phyloP scores from a whole-genome alignment of 2,329 filamentous ascomycete species.

The Ophiostoma novo-ulmi region DNA sequence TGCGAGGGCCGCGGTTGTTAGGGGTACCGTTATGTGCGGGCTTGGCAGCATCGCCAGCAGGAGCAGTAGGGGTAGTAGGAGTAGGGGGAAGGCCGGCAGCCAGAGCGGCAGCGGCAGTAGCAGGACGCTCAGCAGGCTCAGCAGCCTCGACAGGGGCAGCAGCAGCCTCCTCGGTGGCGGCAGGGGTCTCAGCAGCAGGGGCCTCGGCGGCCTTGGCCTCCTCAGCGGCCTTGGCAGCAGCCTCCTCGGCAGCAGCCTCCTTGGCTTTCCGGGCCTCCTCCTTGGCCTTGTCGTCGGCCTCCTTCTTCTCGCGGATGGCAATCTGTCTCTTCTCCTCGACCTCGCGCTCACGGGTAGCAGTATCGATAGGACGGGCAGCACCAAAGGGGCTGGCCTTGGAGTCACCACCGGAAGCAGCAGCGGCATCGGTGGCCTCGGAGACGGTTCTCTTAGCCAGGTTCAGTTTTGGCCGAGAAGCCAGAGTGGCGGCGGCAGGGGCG shows the following conservation, averaged over 20 bases:
- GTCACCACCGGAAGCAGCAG: slow-evolving; percentile 52
- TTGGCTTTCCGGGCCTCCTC: slow-evolving; percentile 65
- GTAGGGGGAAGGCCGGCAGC: slow-evolving; percentile 19
- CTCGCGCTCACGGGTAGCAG: slow-evolving; percentile 78
- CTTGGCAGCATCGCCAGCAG: slow-evolving; percentile 29
- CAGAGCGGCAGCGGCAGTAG: slow-evolving; percentile 12
- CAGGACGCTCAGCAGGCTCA: slow-evolving; percentile 15
- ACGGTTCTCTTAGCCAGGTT: slow-evolving; percentile 91
- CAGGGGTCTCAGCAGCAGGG: slow-evolving; percentile 8
- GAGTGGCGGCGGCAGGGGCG: slow-evolving; percentile 44
- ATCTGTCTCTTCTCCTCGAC: slow-evolving; percentile 82
- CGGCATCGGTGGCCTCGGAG: slow-evolving; percentile 57
- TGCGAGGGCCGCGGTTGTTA: slow-evolving; percentile 29
- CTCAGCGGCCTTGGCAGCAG: slow-evolving; percentile 32
- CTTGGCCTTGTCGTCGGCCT: slow-evolving; percentile 79
- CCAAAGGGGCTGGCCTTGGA: slow-evolving; percentile 91
- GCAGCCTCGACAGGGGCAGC: slow-evolving; percentile 18
- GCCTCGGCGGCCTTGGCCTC: slow-evolving; percentile 15
- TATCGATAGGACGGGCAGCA: slow-evolving; percentile 89
- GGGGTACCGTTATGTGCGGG: slow-evolving; percentile 28
- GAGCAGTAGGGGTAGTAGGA: slow-evolving; percentile 23
- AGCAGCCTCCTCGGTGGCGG: slow-evolving; percentile 6
- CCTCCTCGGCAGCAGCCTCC: slow-evolving; percentile 30
- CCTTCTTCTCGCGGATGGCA: slow-evolving; percentile 73
- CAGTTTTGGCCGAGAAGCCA: slow-evolving; percentile 67